Evolutionary conservation across 1,139 yeast species (phyloP), one percentile per base, ranked within the genome.

Genomic region (Sugiyamaella pinicola): DNA sequence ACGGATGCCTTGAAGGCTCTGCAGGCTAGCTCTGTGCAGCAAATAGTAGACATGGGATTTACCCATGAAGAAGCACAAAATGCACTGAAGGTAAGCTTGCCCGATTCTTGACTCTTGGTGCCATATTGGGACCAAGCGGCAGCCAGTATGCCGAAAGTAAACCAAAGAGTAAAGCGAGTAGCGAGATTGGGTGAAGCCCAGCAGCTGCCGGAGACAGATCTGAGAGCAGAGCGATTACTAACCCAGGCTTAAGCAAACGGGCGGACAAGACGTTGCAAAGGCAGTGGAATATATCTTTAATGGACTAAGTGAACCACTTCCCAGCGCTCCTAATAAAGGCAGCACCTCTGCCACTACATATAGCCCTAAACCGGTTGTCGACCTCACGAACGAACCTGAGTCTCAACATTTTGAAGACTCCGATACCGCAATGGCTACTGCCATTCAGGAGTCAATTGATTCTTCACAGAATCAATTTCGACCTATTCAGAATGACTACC

Each of bases 11-110:
- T 47, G 13, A 29, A 39, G n/a, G 46, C 45, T 13, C 34, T 47
- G 13, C 31, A 33, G 17, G 58, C 53, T 34, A 55, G 53, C 24
- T 37, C 55, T 8, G 63, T 76, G 19, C 60, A 58, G 31, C 75
- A 73, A 61, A 75, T 84, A 55, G 69, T 73, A 49, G 86, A 80
- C 52, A 84, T 84, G 89, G 90, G 89, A 29, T 79, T 84, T 64
- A 65, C 77, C 55, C 70, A 68, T 4, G 79, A 74, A 1, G 66
- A 64, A 26, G 74, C 74, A 6, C 43, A 58, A 9, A 48, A 55
- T 10, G 75, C 74, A 1, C 57, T 71, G 33, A 56, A 63, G 46
- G 70, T 69, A 45, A 31, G 35, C 35, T 4, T 10, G 31, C n/a
- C 12, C 12, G n/a, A n/a, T n/a, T n/a, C n/a, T n/a, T n/a, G n/a